Base-by-base conservation (phyloP, 176 grass and related monocot genomes). In the Carex cristatella region DNA sequence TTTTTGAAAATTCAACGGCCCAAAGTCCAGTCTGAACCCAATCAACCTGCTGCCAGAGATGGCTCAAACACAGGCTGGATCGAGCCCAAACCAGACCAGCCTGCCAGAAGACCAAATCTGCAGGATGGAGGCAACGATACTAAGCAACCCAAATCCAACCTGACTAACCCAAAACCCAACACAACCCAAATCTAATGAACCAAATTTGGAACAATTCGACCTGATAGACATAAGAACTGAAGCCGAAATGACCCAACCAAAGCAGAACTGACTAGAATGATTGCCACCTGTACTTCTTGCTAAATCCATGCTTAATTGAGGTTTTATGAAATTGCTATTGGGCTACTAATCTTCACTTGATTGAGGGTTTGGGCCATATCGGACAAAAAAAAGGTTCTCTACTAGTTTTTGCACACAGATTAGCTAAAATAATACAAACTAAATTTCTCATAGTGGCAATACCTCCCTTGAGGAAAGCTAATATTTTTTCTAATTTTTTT, bases 401-500 rank as follows among this genome's bases (percentile, higher is more conserved):
- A 33, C 10, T 32, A 77, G 46, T 48, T 14, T 55, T 77, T 56
- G 48, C 27, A 56, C 12, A 77, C n/a, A 28, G 23, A 56, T 74
- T 74, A 5, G 48, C 7, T 2, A 56, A 56, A 55, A 14, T 15
- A 31, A 55, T 77, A 30, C 11, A 14, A 56, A 55, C n/a, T 31
- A 77, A 56, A 28, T 77, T 55, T 56, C 27, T 56, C 11, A 32
- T 32, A 32, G 12, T 32, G 16, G 49, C 12, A 77, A 33, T 53
- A 76, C 46, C 71, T 76, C 2, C 19, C 70, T 51, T 15, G 32
- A 78, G n/a, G 27, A 56, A 57, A 78, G 51, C 74, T 49, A 78
- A 57, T 78, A 2, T 57, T 16, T 55, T 57, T 33, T 8, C 19
- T 12, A 32, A 28, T 92, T 38, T 61, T 61, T 83, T 82, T 85